These are phyloP conservation scores for Cyclotella sp. DNA, from an alignment of 108 stramenopile species.

Conservation along the genomic window DNA sequence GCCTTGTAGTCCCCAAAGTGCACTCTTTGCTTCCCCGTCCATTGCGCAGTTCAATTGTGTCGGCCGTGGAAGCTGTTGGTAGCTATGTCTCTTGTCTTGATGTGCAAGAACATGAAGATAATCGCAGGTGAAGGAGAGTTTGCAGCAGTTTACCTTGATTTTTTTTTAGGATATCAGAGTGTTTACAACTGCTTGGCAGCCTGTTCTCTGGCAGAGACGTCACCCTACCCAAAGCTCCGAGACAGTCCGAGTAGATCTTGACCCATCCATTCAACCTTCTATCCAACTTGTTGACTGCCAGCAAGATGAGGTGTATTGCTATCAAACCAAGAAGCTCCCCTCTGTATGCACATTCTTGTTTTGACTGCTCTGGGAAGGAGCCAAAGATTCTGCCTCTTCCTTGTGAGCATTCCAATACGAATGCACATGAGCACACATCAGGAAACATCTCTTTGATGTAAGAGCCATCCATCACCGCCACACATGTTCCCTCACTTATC, in stretches of 20 bases:
- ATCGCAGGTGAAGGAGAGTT: not conserved
- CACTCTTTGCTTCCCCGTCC: not conserved
- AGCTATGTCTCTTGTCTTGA: not conserved
- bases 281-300: not conserved
- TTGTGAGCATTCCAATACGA: conserved; percentile 20
- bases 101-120: conserved; percentile 10
- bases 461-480: conserved; percentile 29
- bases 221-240: not conserved
- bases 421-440: conserved; percentile 21
- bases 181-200: not conserved
- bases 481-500: conserved; percentile 5
- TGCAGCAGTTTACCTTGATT: not conserved
- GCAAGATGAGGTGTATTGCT: not conserved
- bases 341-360: conserved; percentile 14
- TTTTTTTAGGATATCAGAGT: conserved; percentile 29
- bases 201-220: not conserved
- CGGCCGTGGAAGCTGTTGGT: not conserved
- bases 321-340: conserved; percentile 14
- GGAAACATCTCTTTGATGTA: conserved; percentile 10
- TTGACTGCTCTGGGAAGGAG: conserved; percentile 12
- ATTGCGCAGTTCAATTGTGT: not conserved
- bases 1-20: not conserved
- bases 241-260: not conserved
- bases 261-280: not conserved
- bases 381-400: conserved; percentile 20